phyloP scores from a whole-genome alignment of 176 grass and related monocot species.

The Zea luxurians region DNA sequence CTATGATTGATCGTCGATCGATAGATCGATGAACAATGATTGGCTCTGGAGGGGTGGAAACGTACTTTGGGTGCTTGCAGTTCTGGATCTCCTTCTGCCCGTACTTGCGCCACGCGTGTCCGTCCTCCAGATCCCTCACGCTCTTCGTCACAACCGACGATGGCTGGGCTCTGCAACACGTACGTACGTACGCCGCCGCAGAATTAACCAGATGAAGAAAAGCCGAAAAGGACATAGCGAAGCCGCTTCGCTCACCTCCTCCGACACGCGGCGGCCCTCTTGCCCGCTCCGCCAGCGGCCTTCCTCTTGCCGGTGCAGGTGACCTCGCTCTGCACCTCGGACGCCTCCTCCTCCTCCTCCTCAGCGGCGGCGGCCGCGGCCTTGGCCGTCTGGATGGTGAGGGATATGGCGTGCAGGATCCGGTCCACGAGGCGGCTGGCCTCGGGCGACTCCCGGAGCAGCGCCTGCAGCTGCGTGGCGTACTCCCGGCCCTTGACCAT shows the following conservation, averaged over 20 bases:
- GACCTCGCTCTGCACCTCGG: constrained; percentile 49
- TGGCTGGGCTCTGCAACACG: constrained; percentile 33
- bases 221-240: too few species aligned
- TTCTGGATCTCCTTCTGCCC: constrained; percentile 84
- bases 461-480: constrained; percentile 36
- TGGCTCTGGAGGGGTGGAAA: background rate
- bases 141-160: constrained; percentile 13
- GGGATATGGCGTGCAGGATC: constrained; percentile 58
- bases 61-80: constrained; percentile 67
- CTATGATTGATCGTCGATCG: background rate
- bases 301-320: constrained; percentile 62
- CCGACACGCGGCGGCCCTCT: constrained; percentile 19
- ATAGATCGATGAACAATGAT: background rate
- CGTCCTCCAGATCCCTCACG: constrained; percentile 52
- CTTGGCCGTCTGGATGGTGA: constrained; percentile 30
- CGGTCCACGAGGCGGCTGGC: constrained; percentile 41
- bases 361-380: constrained; percentile 2
- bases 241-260: constrained; percentile 43
- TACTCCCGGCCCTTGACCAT: constrained; percentile 47
- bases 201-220: too few species aligned
- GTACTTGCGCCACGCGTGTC: constrained; percentile 79
- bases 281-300: constrained; percentile 6
- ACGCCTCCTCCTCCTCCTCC: background rate
- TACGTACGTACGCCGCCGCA: too few species aligned
- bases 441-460: constrained; percentile 34